Evolutionary conservation across 23 red algal genomes (phyloP).

Genomic region (Agarophyton chilense): DNA sequence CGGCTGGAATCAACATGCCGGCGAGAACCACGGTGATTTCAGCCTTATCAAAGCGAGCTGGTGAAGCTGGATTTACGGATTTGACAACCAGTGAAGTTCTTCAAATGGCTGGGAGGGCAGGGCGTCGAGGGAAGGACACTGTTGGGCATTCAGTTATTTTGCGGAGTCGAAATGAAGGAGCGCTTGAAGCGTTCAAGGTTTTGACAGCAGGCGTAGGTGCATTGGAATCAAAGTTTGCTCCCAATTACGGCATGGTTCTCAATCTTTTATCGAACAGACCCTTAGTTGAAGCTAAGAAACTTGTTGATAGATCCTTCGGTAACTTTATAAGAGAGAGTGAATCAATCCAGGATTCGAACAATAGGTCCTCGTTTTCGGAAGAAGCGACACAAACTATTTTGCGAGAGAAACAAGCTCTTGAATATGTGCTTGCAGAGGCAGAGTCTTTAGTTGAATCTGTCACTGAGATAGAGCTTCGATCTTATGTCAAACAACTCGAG

Average conservation of each 20-base stretch:
- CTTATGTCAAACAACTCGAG: constrained; percentile 67
- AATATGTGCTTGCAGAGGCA: constrained; percentile 42
- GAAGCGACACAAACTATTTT: not conserved
- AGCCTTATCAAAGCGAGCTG: constrained; percentile 75
- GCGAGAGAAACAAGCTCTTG: constrained; percentile 44
- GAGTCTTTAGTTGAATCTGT: constrained; percentile 12
- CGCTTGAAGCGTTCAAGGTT: constrained; percentile 74
- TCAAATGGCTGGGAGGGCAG: constrained; percentile 98
- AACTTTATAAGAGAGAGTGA: constrained; percentile 52
- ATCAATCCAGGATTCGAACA: not conserved
- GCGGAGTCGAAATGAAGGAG: constrained; percentile 75
- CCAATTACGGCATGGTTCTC: constrained; percentile 94
- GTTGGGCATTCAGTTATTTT: constrained; percentile 87
- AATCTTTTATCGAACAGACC: constrained; percentile 77
- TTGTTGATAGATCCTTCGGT: constrained; percentile 88
- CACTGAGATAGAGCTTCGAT: constrained; percentile 47
- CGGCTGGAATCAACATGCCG: constrained; percentile 99
- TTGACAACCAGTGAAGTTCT: constrained; percentile 82
- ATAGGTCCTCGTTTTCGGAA: not conserved
- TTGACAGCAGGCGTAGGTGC: constrained; percentile 69
- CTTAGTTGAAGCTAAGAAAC: constrained; percentile 52
- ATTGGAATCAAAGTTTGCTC: constrained; percentile 87
- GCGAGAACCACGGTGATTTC: constrained; percentile 90
- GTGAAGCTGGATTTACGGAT: constrained; percentile 61
- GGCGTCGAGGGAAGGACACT: constrained; percentile 90